Conservation (phyloP, 1,284 basidiomycete genomes). For the Fistulina hepatica region DNA sequence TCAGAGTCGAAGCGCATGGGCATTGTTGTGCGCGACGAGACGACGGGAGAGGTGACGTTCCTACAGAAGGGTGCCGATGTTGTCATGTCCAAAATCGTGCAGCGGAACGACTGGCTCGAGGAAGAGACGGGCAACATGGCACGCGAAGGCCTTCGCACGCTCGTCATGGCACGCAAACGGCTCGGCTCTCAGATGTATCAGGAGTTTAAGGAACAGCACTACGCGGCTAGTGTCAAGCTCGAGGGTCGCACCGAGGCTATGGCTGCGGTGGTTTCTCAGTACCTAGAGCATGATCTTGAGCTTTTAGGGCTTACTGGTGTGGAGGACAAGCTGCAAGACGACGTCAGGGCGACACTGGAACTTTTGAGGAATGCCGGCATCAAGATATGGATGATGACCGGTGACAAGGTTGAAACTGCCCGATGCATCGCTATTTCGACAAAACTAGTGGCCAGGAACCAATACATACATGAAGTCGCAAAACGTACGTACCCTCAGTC, state of each 20-base stretch:
- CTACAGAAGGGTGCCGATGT: slow-evolving; percentile 97
- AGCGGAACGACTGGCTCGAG: slow-evolving; percentile 97
- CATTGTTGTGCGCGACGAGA: slow-evolving; percentile 79
- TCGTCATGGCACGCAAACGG: slow-evolving; percentile 83
- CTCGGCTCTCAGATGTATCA: slow-evolving; percentile 61
- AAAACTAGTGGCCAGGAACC: slow-evolving; percentile 90
- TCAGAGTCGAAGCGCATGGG: slow-evolving; percentile 99
- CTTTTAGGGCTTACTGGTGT: slow-evolving; percentile 92
- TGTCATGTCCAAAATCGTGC: slow-evolving; percentile 91
- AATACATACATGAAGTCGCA: slow-evolving; percentile 95
- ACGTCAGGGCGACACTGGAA: slow-evolving; percentile 91
- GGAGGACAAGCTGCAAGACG: slow-evolving; percentile 97
- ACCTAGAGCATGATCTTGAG: slow-evolving; percentile 85
- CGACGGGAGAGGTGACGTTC: slow-evolving; percentile 75
- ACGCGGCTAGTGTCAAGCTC: slow-evolving; percentile 65
- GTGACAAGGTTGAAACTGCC: slow-evolving; percentile 98
- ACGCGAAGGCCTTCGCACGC: slow-evolving; percentile 86
- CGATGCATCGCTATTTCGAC: slow-evolving; percentile 97
- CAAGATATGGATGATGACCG: slow-evolving; percentile 99
- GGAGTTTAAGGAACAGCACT: slow-evolving; percentile 69
- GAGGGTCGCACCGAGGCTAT: slow-evolving; percentile 80
- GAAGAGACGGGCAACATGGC: slow-evolving; percentile 99
- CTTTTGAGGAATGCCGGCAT: slow-evolving; percentile 91
- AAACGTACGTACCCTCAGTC: slow-evolving; percentile 36
- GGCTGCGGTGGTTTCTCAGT: slow-evolving; percentile 60